Conservation (phyloP, 208 protist genomes). For the Trypanosoma boissoni region DNA sequence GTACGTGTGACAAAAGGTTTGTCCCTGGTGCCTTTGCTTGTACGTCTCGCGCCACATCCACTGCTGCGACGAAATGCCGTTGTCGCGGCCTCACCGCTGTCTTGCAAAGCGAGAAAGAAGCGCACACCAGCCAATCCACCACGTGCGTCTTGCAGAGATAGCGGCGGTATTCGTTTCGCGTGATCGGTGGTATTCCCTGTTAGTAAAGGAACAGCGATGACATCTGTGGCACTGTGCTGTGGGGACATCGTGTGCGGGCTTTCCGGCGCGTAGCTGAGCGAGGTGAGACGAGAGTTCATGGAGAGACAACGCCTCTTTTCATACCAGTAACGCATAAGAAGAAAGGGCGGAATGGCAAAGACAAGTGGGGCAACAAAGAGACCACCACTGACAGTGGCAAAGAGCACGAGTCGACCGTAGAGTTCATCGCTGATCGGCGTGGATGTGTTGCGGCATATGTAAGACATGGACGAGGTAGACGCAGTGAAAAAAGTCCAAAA, state of each 20-base stretch:
- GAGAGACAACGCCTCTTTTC: slow-evolving; percentile 4
- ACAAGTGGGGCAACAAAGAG: slow-evolving; percentile 17
- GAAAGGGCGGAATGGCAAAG: slow-evolving; percentile 4
- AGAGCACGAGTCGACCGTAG: slow-evolving; percentile 8
- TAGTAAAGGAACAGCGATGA: no score
- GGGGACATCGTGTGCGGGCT: no score
- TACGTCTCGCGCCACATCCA: background rate
- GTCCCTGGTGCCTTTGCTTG: background rate
- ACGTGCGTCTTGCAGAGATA: background rate
- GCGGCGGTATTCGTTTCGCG: background rate
- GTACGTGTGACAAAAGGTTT: background rate
- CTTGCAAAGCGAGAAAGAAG: slow-evolving; percentile 5
- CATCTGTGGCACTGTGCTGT: no score
- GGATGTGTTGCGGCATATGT: background rate
- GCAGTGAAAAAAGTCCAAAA: slow-evolving; percentile 14
- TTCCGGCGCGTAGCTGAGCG: no score
- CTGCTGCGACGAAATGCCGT: background rate
- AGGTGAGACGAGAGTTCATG: slow-evolving; percentile 5
- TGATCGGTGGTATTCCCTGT: background rate
- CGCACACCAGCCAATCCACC: slow-evolving; percentile 4
- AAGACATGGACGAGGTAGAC: background rate
- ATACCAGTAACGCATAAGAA: slow-evolving; percentile 11
- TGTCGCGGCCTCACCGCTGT: background rate
- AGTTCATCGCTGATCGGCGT: slow-evolving; percentile 4
- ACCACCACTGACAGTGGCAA: slow-evolving; percentile 11